A percentile compares a stretch with the other conserved stretches of the same genome.
These are phyloP conservation scores for Dysphania ambrosioides DNA, from an alignment of 148 eudicot genomes.

Conservation along the genomic window DNA sequence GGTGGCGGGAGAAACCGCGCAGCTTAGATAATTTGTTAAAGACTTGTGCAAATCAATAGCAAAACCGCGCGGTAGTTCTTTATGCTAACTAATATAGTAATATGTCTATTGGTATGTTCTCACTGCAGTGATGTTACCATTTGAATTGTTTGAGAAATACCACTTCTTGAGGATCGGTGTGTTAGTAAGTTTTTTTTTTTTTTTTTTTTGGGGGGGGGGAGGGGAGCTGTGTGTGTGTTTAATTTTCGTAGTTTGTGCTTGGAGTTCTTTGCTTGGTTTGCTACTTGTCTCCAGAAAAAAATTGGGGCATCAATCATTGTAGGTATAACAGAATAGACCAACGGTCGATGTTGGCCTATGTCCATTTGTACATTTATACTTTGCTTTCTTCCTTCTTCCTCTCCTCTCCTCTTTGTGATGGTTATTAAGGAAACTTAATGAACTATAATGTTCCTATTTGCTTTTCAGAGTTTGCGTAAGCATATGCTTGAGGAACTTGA, in stretches of 20 bases:
- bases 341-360: background rate
- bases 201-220: no score
- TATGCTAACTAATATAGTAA: no score
- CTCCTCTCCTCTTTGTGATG: background rate
- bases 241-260: background rate
- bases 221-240: no score
- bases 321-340: background rate
- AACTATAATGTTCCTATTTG: background rate
- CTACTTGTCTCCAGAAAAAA: background rate
- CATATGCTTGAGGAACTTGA: slow-evolving; percentile 81
- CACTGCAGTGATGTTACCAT: background rate
- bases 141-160: background rate
- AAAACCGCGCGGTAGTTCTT: no score
- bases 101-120: background rate
- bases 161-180: background rate
- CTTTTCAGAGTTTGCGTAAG: slow-evolving; percentile 53
- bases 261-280: background rate
- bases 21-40: background rate
- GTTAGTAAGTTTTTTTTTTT: no score
- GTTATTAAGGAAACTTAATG: background rate
- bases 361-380: background rate
- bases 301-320: background rate
- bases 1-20: background rate
- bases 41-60: background rate
- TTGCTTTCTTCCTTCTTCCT: background rate